Evolutionary conservation across 306 rosid genomes (phyloP), one percentile per base, ranked within the genome.

Genomic region (Rosa lucieae): DNA sequence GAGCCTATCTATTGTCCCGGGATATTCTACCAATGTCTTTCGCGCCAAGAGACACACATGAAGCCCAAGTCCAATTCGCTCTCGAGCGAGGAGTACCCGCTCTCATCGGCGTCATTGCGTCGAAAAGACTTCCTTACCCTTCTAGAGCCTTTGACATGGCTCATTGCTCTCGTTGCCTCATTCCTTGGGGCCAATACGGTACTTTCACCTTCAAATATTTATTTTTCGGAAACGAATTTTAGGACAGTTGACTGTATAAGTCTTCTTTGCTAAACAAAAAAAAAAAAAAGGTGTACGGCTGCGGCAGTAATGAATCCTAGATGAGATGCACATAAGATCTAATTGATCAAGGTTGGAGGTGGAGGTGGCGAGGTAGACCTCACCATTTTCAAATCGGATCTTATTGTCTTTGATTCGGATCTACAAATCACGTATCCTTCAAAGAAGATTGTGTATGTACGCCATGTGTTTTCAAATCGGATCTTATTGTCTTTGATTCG

Each of bases 91-190:
- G 97, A 10, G 96, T 90, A 6, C 97, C 93, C 2, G 96, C 97
- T 0, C 70, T 90, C 4, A 89, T 92, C 21, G 94, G 96, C 11
- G 86, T 92, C 67, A 66, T 90, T 43, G 93, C 97, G 9, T 90
- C 97, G 5, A 90, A 88, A 71, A 77, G 93, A 51, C 85, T 90
- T 3, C 96, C 97, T 40, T 92, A 90, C 77, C 97, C 94, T 2
- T 88, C 96, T 1, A 81, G 91, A 79, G 92, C 96, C 6, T 92
- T 92, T 40, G 96, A 90, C 86, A 89, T 92, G 86, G 96, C 96
- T 58, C 97, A 92, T 72, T 92, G 96, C 85, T 92, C 97, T 78
- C 90, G 97, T 3, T 92, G 96, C 84, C 96, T 92, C 82, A 88
- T 92, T 76, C 96, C 93, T 3, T 92, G 93, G 96, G 88, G 82